Conservation (phyloP, 805 yeast species). For the Jamesozyma piceae region DNA sequence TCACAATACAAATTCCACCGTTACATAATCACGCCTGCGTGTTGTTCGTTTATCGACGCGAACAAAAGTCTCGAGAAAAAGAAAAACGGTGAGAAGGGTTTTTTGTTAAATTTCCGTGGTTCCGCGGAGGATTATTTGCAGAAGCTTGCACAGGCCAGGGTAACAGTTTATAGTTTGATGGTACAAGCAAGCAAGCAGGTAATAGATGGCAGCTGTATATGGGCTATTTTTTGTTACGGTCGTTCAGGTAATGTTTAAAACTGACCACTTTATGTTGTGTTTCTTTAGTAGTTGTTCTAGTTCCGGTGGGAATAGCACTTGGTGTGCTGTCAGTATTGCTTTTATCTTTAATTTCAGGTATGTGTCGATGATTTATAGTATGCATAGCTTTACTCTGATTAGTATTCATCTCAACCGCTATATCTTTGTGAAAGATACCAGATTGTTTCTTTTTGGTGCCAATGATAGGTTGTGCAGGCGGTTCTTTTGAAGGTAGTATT, state of each 20-base stretch:
- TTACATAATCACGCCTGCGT: background rate
- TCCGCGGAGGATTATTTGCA: too few species aligned
- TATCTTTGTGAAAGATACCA: constrained; percentile 9
- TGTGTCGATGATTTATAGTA: background rate
- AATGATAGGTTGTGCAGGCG: background rate
- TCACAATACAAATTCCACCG: background rate
- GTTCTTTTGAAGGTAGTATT: too few species aligned
- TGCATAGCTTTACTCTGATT: background rate
- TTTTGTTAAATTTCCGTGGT: too few species aligned
- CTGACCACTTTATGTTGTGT: background rate
- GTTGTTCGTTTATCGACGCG: background rate
- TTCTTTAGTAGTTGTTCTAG: too few species aligned
- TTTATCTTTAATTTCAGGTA: background rate
- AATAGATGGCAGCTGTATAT: background rate
- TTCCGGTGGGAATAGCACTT: too few species aligned
- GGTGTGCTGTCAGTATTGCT: background rate
- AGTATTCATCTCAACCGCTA: background rate
- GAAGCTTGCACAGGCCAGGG: too few species aligned
- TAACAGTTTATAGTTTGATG: too few species aligned
- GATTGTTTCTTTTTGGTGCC: constrained; percentile 15
- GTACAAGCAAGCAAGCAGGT: too few species aligned
- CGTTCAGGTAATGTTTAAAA: background rate
- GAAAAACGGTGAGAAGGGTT: too few species aligned
- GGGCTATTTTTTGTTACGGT: background rate
- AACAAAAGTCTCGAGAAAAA: too few species aligned